These are phyloP conservation scores for Phalaenopsis hybrid DNA, from an alignment of 116 monocot genomes.

Conservation along the genomic window DNA sequence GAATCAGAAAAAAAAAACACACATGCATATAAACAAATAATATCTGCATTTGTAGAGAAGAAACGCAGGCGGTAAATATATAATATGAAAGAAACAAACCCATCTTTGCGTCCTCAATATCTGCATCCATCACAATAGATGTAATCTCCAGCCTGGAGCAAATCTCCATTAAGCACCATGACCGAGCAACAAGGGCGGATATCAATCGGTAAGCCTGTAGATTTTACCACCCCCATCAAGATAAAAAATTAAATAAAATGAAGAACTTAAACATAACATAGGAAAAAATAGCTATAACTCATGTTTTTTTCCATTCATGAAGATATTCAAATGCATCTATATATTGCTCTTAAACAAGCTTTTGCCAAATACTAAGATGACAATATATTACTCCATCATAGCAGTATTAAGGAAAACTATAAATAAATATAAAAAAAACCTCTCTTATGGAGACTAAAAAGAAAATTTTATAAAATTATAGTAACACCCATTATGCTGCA, in stretches of 20 bases:
- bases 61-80: too few species aligned
- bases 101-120: conserved; percentile 56
- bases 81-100: conserved; percentile 31
- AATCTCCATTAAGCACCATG: conserved; percentile 75
- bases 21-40: neutral
- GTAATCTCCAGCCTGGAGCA: conserved; percentile 77
- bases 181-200: conserved; percentile 48
- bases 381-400: neutral
- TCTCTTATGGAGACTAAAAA: too few species aligned
- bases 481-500: too few species aligned
- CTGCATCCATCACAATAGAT: conserved; percentile 53
- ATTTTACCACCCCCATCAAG: neutral
- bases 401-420: neutral
- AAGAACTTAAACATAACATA: neutral
- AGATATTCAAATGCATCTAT: neutral
- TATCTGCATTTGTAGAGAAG: neutral
- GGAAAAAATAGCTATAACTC: neutral
- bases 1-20: neutral
- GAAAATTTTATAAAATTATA: too few species aligned
- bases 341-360: neutral
- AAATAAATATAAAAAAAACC: too few species aligned
- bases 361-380: neutral
- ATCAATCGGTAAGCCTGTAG: conserved; percentile 81
- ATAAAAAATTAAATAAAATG: neutral
- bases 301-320: neutral